Evolutionary conservation across 2,329 filamentous ascomycete species (phyloP).

Genomic region (Diaporthe sp.): DNA sequence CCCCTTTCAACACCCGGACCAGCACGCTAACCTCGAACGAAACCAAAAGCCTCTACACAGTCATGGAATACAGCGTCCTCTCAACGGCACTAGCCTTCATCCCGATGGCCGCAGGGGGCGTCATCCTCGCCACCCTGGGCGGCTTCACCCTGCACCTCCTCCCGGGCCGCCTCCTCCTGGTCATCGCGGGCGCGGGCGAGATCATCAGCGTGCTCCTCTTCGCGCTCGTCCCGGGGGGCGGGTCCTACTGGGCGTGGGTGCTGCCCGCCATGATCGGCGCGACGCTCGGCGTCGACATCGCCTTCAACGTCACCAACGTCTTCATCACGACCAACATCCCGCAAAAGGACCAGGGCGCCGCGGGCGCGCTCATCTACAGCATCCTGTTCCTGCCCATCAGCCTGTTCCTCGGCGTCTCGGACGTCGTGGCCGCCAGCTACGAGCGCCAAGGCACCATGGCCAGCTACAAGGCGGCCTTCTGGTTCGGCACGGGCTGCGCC

Average conservation of each 20-base stretch:
- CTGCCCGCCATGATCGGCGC: constrained; percentile 79
- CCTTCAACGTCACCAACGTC: constrained; percentile 81
- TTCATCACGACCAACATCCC: constrained; percentile 83
- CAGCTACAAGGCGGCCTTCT: constrained; percentile 77
- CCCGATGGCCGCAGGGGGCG: constrained; percentile 77
- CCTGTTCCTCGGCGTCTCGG: constrained; percentile 78
- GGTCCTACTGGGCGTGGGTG: constrained; percentile 80
- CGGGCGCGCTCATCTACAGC: constrained; percentile 79
- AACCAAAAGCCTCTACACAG: constrained; percentile 67
- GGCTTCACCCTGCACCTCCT: constrained; percentile 78
- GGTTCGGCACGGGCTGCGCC: constrained; percentile 73
- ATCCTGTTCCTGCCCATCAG: constrained; percentile 80
- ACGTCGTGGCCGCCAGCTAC: constrained; percentile 65
- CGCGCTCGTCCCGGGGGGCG: constrained; percentile 71
- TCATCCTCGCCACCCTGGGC: constrained; percentile 73
- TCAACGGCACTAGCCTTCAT: constrained; percentile 78
- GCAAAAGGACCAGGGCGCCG: constrained; percentile 76
- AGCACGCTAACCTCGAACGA: constrained; percentile 63
- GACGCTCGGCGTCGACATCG: constrained; percentile 82
- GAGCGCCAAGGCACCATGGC: constrained; percentile 57
- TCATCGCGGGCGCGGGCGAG: constrained; percentile 73
- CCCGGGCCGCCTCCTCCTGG: constrained; percentile 72
- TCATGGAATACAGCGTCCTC: constrained; percentile 71
- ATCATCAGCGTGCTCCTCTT: constrained; percentile 73
- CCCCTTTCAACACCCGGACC: constrained; percentile 60